Evolutionary conservation across 805 yeast genomes (phyloP), one percentile per base, ranked within the genome.

Genomic region (Barnettozyma sp.): DNA sequence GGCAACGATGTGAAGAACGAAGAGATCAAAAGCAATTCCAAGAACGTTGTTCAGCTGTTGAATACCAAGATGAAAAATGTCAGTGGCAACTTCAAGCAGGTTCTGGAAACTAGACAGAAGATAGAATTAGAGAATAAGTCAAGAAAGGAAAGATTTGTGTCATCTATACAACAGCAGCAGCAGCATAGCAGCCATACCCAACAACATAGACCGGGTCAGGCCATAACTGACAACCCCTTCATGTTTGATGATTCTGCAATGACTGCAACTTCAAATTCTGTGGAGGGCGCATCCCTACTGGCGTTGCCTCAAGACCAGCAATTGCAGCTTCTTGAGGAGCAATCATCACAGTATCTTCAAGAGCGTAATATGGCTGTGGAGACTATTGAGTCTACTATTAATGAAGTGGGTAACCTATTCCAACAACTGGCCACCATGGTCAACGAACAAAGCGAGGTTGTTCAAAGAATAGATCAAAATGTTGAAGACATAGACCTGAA

Each of bases 341-440:
- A 86, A 48, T 77, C 76, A 45, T 63, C 65, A 26, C 69, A 69
- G 37, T 92, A 92, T 54, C 63, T 88, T 38, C 90, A 79, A 50
- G 92, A 82, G 47, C 71, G 98, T 51, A 80, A 78, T 49, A 59
- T 78, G 30, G 98, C 98, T 0, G 96, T 92, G 34, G 97, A 90
- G 55, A 85, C 97, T 0, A 92, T 92, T 34, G 98, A 92, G 56
- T 73, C 86, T n/a, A 92, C 98, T 0, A 92, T 92, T 42, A 90
- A 90, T 53, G 97, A 92, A 59, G 95, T 92, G 33, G 98, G 98
- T 28, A 82, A 83, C 33, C 68, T 92, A 41, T 92, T 92, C 63
- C 90, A 84, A 50, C 98, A 92, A 60, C 68, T 92, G 49, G 95
- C 97, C 5, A 82, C 94, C 1, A 90, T 92, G 97, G 97, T 92